Evolutionary conservation across 768 basidiomycete species (phyloP), one percentile per base, ranked within the genome.

Genomic region (Boletus vermiculosoides): DNA sequence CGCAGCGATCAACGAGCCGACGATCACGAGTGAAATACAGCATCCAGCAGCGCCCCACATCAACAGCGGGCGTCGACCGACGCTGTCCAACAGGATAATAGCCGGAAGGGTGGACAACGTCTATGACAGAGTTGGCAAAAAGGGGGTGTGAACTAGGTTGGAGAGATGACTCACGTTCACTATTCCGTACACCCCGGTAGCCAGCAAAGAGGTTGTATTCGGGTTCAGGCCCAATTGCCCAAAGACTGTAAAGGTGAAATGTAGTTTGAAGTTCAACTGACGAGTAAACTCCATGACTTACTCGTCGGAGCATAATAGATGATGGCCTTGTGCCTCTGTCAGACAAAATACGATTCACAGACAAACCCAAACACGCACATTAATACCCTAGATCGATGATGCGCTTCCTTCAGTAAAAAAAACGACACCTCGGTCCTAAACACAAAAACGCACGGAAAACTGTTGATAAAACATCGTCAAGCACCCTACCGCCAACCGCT

Each of bases 101-200:
- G 76, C 74, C 2, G 74, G 73, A 18, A 76, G 58, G 30, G 75
- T 76, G 28, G 71, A 62, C 34, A 76, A 37, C 30, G 60, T 66
- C 73, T 74, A 65, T 34, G 57, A 55, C 52, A 50, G 16, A 22
- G 42, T 45, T 45, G 28, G 20, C 34, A 37, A 30, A 36, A 54
- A 30, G 48, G 12, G 12, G n/a, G 18, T 42, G 39, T 9, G 22
- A 40, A 25, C 8, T 37, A 11, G 30, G 23, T 22, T 16, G 34
- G 18, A 57, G 30, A 47, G 3, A 28, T 9, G 4, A 59, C 63
- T 39, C 45, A 65, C 66, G 15, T 70, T 74, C 16, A 72, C 69
- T 58, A 77, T 64, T 8, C 76, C 77, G 20, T 70, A 75, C 22
- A 76, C 73, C 13, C 77, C 77, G 1, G 76, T 74, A n/a, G 77